These are phyloP conservation scores for Naematelia aurantialba DNA, from an alignment of 768 basidiomycete genomes.

Conservation along the genomic window DNA sequence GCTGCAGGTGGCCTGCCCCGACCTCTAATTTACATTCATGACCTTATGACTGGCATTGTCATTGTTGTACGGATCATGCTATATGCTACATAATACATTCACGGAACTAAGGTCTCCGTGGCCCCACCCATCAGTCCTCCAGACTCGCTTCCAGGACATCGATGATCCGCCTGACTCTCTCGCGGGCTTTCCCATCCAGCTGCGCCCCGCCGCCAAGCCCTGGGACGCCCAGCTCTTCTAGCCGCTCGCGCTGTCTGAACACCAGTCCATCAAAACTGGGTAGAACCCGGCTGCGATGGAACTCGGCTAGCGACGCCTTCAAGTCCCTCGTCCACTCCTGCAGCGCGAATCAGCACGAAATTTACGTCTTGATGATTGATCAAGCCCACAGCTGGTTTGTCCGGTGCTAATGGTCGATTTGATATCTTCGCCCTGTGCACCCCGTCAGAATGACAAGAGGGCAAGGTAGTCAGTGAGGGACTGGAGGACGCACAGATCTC, in stretches of 20 bases:
- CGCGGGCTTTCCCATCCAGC: slow-evolving; percentile 13
- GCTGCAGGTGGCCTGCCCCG: no score
- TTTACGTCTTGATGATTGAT: background rate
- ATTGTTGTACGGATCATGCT: background rate
- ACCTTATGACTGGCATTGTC: background rate
- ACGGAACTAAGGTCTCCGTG: background rate
- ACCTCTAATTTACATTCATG: background rate
- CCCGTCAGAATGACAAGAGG: background rate
- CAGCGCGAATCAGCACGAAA: background rate
- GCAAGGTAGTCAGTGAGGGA: slow-evolving; percentile 1
- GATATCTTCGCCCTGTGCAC: slow-evolving; percentile 28
- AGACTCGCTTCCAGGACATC: slow-evolving; percentile 36
- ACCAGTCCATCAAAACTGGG: slow-evolving; percentile 34
- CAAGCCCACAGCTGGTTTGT: slow-evolving; percentile 28
- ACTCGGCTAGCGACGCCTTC: slow-evolving; percentile 7
- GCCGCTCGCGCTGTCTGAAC: slow-evolving; percentile 19
- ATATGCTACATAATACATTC: slow-evolving; percentile 1
- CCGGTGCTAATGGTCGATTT: slow-evolving; percentile 22
- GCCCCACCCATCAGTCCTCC: slow-evolving; percentile 16
- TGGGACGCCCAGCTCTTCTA: slow-evolving; percentile 36
- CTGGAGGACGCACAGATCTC: slow-evolving; percentile 31
- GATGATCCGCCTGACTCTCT: slow-evolving; percentile 35
- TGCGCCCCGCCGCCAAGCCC: slow-evolving; percentile 25
- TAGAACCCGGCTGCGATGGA: slow-evolving; percentile 28
- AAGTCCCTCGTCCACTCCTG: slow-evolving; percentile 30